Conservation (phyloP, 345 rosid species). For the Salix exigua region DNA sequence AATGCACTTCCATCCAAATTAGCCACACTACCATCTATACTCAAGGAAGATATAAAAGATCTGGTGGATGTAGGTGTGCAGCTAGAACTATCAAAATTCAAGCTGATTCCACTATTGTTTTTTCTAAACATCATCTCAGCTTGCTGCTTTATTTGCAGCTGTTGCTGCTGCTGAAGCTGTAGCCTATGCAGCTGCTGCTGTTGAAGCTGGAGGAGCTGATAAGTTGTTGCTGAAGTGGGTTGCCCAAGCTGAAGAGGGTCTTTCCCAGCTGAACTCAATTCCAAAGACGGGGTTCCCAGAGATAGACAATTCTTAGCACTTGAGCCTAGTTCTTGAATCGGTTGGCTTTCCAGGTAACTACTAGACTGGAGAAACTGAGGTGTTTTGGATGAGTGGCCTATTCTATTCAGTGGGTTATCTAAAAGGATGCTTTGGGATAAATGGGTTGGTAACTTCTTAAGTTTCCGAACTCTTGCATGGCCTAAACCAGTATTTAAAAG, state of each 20-base stretch:
- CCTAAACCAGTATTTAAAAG: constrained; percentile 69
- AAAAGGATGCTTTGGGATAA: constrained; percentile 52
- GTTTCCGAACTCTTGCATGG: constrained; percentile 89
- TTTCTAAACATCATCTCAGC: constrained; percentile 71
- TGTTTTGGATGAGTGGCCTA: constrained; percentile 39
- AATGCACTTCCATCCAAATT: constrained; percentile 53
- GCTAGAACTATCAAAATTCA: constrained; percentile 74
- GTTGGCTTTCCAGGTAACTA: constrained; percentile 27
- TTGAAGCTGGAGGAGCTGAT: constrained; percentile 47
- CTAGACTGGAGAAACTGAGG: constrained; percentile 41
- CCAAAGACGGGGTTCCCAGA: constrained; percentile 49
- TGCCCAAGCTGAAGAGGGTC: constrained; percentile 48
- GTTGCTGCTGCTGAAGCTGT: constrained; percentile 47
- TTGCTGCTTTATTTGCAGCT: constrained; percentile 61
- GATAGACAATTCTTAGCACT: constrained; percentile 45
- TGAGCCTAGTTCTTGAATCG: constrained; percentile 48
- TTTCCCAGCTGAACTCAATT: constrained; percentile 53
- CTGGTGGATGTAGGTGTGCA: constrained; percentile 69
- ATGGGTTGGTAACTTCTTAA: constrained; percentile 49
- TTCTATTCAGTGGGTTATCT: constrained; percentile 41
- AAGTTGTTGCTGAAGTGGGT: constrained; percentile 38
- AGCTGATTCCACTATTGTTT: constrained; percentile 54
- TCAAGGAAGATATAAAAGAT: constrained; percentile 72
- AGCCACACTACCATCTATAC: constrained; percentile 70
- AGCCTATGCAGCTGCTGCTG: constrained; percentile 46